These are phyloP conservation scores for Glaciozyma antarctica DNA, from an alignment of 768 basidiomycete genomes.

Conservation along the genomic window DNA sequence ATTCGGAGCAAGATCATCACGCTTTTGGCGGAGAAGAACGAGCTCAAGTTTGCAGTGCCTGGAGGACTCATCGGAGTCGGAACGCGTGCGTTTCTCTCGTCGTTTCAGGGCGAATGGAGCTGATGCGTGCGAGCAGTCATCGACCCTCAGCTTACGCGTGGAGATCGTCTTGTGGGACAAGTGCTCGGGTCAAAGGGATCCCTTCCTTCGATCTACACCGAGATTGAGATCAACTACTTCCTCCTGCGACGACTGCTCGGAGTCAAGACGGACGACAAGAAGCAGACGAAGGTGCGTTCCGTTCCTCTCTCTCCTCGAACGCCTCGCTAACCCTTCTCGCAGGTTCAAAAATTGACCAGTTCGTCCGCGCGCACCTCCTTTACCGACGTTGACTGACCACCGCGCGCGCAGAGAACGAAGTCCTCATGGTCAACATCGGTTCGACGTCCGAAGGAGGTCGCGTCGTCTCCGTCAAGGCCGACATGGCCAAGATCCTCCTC, in stretches of 20 bases:
- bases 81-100: constrained; percentile 81
- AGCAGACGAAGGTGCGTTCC: constrained; percentile 65
- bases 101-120: constrained; percentile 73
- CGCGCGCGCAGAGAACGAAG: constrained; percentile 53
- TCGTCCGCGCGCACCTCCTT: no score
- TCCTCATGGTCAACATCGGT: constrained; percentile 93
- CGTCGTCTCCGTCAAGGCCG: constrained; percentile 85
- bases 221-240: constrained; percentile 88
- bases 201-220: constrained; percentile 84
- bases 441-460: constrained; percentile 95
- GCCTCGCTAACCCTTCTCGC: not conserved
- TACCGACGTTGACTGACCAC: no score
- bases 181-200: constrained; percentile 91
- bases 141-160: constrained; percentile 92
- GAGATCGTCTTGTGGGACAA: constrained; percentile 92
- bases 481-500: constrained; percentile 74
- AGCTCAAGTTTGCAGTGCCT: constrained; percentile 87
- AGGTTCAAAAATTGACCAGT: constrained; percentile 61
- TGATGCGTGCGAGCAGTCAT: constrained; percentile 14
- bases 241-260: constrained; percentile 90
- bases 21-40: constrained; percentile 88
- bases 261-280: constrained; percentile 97
- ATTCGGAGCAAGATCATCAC: constrained; percentile 86
- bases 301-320: not conserved
- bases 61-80: constrained; percentile 98